Evolutionary conservation across 2,329 filamentous ascomycete genomes (phyloP).

Genomic region (Diplodia sapinea): DNA sequence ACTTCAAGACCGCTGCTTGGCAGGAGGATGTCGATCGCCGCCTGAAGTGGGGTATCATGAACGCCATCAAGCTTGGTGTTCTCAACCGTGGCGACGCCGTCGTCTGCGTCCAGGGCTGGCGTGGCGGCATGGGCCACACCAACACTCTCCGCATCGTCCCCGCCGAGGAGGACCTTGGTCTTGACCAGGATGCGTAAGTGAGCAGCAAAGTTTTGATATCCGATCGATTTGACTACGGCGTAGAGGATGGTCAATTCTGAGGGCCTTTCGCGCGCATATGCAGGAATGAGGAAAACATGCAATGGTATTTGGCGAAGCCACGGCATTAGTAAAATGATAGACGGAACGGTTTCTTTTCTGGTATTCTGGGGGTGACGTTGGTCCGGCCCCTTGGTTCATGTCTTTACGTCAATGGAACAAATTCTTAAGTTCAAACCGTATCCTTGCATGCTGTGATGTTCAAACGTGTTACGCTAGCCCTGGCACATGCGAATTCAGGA

Average conservation of each 20-base stretch:
- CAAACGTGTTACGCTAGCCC: not conserved
- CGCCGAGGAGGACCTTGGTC: slow-evolving; percentile 56
- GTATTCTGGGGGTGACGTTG: not conserved
- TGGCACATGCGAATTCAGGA: too few relatives aligned
- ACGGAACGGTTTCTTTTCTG: slow-evolving; percentile 25
- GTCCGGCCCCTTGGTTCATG: not conserved
- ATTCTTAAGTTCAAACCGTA: not conserved
- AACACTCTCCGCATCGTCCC: slow-evolving; percentile 70
- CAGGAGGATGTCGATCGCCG: slow-evolving; percentile 98
- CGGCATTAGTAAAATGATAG: slow-evolving; percentile 22
- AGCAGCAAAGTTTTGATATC: slow-evolving; percentile 15
- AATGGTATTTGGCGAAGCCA: slow-evolving; percentile 14
- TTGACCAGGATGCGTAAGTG: slow-evolving; percentile 53
- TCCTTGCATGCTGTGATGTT: not conserved
- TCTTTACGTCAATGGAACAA: slow-evolving; percentile 8
- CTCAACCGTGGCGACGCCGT: slow-evolving; percentile 75
- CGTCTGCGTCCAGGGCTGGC: slow-evolving; percentile 88
- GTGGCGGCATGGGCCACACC: slow-evolving; percentile 89
- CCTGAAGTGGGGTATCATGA: slow-evolving; percentile 93
- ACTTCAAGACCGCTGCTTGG: slow-evolving; percentile 93
- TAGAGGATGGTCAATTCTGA: slow-evolving; percentile 11
- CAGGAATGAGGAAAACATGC: slow-evolving; percentile 11
- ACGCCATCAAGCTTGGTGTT: slow-evolving; percentile 82
- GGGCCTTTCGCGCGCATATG: not conserved
- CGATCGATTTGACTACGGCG: slow-evolving; percentile 25